Conservation (phyloP, 108 stramenopile species). For the Cylindrotheca closterium region DNA sequence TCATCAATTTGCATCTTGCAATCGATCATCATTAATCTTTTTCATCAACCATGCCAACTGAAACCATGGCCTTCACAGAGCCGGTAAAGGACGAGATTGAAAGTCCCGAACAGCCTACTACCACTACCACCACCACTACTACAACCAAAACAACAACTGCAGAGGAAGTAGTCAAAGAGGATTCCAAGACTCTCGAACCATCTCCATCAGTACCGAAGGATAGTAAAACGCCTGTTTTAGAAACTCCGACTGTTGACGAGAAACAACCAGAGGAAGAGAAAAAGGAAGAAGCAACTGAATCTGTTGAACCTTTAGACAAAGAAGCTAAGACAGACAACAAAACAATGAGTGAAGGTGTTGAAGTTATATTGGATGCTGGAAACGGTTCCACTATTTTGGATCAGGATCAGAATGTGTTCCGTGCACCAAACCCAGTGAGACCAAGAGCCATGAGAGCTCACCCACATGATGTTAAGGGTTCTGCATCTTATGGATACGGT, state of each 20-base stretch:
- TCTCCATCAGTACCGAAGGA: too few species aligned
- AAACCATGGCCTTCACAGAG: too few species aligned
- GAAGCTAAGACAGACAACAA: neutral
- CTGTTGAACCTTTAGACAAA: neutral
- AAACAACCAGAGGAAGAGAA: too few species aligned
- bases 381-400: conserved; percentile 28
- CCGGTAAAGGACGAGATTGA: neutral
- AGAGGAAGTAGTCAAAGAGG: too few species aligned
- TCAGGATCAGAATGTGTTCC: conserved; percentile 41
- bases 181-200: too few species aligned
- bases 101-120: neutral
- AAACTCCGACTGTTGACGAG: too few species aligned
- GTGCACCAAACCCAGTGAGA: conserved; percentile 42
- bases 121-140: neutral
- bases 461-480: conserved; percentile 21
- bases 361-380: conserved; percentile 44
- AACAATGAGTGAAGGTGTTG: conserved; percentile 37
- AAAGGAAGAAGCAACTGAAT: too few species aligned
- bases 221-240: too few species aligned
- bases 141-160: conserved; percentile 2
- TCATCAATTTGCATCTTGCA: too few species aligned
- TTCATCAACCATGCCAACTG: too few species aligned
- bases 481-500: conserved; percentile 50
- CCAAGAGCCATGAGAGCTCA: conserved; percentile 37
- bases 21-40: too few species aligned